Base-by-base conservation (phyloP, 495 filamentous ascomycete genomes). In the Talaromyces stipitatus region DNA sequence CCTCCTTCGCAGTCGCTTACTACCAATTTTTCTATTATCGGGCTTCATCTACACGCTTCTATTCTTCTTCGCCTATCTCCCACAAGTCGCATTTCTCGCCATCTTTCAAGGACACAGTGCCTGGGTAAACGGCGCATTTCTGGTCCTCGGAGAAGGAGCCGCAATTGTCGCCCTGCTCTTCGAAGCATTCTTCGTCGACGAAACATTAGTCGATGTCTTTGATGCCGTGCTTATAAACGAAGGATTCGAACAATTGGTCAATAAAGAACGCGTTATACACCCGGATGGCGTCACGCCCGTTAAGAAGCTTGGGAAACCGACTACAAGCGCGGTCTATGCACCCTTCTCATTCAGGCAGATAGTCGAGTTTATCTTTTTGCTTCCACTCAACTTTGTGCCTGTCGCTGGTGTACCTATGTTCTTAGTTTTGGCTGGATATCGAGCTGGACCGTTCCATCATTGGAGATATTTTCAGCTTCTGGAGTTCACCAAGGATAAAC, bases 271-370 rank as follows among this genome's bases (percentile, higher is more conserved):
- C 23, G 74, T 82, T 3, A 71, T 88, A 20, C 71, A 80, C 50
- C 75, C 77, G 3, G 74, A 82, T 33, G 75, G 68, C 12, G 70
- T 75, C 16, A 70, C 81, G 56, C 79, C 82, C 6, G 73, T 80
- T 10, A 71, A 75, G 56, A 71, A 78, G 24, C 78, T 88, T 3
- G 85, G 84, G 26, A 82, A 79, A 54, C 82, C 83, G 6, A 80
- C 74, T 3, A 73, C 68, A 32, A 77, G 75, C 43, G 80, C 82
- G 2, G 71, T 82, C 26, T 88, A 86, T 63, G 75, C 81, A 4
- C 85, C 85, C 1, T 87, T 88, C 59, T 90, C 86, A 55, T 61
- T 88, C 12, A 79, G 82, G n/a, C 87, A 92, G 63, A 91, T 91
- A 54, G 60, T 85, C 54, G 88, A 92, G 68, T 85, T 92, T 56